A percentile compares a stretch with the other conserved stretches of the same genome.
Evolutionary conservation across 495 filamentous ascomycete species (phyloP).

Genomic region (Lasiosphaeris hirsuta): DNA sequence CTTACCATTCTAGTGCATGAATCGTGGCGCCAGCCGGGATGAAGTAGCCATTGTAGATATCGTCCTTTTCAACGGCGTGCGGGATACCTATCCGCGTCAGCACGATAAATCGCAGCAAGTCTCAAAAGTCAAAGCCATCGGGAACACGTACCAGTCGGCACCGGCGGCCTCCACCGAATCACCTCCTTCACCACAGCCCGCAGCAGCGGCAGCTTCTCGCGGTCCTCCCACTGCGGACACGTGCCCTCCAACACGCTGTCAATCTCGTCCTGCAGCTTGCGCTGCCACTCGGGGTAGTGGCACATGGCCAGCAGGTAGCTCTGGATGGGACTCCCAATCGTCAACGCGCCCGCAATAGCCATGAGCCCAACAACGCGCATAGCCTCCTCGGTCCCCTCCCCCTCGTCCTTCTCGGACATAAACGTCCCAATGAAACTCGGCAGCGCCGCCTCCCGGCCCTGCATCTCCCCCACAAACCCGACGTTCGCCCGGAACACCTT

Average conservation of each 20-base stretch:
- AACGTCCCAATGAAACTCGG: conserved; percentile 48
- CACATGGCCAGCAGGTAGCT: conserved; percentile 58
- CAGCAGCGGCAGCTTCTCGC: conserved; percentile 44
- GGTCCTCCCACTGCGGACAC: conserved; percentile 49
- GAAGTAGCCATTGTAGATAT: conserved; percentile 54
- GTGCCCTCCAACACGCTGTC: conserved; percentile 46
- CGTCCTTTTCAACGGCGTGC: conserved; percentile 51
- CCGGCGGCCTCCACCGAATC: conserved; percentile 56
- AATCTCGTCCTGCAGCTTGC: conserved; percentile 52
- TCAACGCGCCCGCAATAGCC: conserved; percentile 47
- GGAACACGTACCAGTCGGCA: conserved; percentile 43
- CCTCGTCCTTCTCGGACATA: conserved; percentile 35
- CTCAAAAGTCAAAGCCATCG: no score
- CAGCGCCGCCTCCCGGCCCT: conserved; percentile 20
- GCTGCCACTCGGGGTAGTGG: conserved; percentile 55
- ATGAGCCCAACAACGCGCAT: conserved; percentile 46
- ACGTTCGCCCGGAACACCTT: conserved; percentile 37
- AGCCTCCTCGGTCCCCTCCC: conserved; percentile 30
- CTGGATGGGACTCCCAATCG: conserved; percentile 52
- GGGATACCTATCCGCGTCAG: conserved; percentile 40
- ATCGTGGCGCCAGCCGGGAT: conserved; percentile 56
- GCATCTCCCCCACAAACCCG: conserved; percentile 36
- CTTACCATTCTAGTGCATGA: conserved; percentile 54
- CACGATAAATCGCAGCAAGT: no score
- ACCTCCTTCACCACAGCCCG: conserved; percentile 60